phyloP scores from a whole-genome alignment of 2,329 filamentous ascomycete species.

The Didymella segeticola region DNA sequence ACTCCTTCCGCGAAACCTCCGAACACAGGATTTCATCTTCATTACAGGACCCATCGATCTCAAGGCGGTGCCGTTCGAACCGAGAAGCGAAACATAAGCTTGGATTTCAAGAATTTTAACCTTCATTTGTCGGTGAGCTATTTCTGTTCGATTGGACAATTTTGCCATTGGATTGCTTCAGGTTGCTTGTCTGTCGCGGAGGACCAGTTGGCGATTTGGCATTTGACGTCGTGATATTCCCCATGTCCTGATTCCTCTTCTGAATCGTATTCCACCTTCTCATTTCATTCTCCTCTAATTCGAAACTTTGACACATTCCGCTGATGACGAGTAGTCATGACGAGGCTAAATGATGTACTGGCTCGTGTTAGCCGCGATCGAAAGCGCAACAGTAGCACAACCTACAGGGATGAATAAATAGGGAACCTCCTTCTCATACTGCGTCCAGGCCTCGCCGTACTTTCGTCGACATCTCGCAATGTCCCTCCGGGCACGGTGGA shows the following conservation, averaged over 20 bases:
- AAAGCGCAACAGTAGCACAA: neutral
- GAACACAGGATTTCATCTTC: constrained; percentile 1
- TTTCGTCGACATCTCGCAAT: constrained; percentile 75
- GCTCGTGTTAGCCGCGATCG: neutral
- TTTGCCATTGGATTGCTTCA: neutral
- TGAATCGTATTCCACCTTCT: neutral
- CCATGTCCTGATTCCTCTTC: no score
- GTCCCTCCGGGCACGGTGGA: constrained; percentile 76
- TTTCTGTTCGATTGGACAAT: neutral
- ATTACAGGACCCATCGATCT: constrained; percentile 5
- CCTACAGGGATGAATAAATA: constrained; percentile 78
- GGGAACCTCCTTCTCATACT: constrained; percentile 79
- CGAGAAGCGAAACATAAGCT: constrained; percentile 8
- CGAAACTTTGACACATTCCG: neutral
- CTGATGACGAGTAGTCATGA: neutral
- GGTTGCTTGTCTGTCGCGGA: neutral
- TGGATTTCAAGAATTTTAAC: neutral
- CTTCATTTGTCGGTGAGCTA: neutral
- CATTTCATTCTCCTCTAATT: neutral
- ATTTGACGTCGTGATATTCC: no score
- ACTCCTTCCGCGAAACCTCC: constrained; percentile 2
- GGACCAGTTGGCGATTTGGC: neutral
- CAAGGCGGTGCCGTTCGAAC: constrained; percentile 5
- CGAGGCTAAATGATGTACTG: constrained; percentile 5
- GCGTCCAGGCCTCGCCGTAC: constrained; percentile 80